Evolutionary conservation across 495 filamentous ascomycete genomes (phyloP), one percentile per base, ranked within the genome.

Genomic region (Cercophora samala): DNA sequence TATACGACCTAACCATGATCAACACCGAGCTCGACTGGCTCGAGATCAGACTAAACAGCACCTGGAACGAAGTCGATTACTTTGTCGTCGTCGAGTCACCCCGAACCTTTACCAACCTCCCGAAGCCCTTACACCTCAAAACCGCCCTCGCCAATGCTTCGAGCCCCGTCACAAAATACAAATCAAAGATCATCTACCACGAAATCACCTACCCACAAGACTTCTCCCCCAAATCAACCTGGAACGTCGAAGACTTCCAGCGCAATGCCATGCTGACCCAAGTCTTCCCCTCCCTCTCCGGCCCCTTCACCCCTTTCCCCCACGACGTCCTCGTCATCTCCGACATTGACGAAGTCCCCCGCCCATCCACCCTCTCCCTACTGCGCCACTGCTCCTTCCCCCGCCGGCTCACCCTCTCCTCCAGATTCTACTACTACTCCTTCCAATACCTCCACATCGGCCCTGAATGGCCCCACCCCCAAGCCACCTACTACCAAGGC

Each of bases 11-110:
- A 6, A 76, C 85, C 25, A 79, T 85, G 72, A 68, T 86, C 68
- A 84, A 82, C 70, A 82, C 78, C 18, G 85, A 86, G 75, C 78
- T 86, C 24, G 84, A 86, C 68, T 84, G 82, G 79, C 76, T 87
- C 66, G 84, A 87, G 63, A 82, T 87, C 63, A 83, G 83, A 23
- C 75, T 87, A n/a, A 79, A 85, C 74, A 79, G 78, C 51, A 78
- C 82, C 29, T 80, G 78, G 56, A 64, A 77, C 56, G 67, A 76
- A 19, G 82, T 87, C 55, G 85, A 87, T 73, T 86, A 85, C 73
- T 86, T 85, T 67, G 79, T 87, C 70, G 77, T 87, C 22, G 80
- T 86, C 19, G 85, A 86, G 73, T 74, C 79, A 18, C 64, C 65
- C 64, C 77, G 73, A 65, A 85, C 83, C 8, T 86, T 86, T 66